Conservation (phyloP, 305 asterid species). For the Fraxinus ornus region DNA sequence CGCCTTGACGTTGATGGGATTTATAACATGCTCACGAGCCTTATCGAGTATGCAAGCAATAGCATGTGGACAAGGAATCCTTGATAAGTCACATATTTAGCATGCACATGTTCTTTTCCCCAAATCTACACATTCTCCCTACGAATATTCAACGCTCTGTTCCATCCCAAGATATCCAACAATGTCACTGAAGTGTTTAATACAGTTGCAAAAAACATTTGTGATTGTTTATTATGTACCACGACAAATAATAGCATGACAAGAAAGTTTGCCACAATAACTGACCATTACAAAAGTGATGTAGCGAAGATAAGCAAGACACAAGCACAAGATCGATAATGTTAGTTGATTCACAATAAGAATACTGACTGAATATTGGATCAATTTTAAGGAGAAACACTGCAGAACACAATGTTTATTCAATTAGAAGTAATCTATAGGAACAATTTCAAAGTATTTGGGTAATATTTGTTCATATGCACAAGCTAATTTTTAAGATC, state of each 20-base stretch:
- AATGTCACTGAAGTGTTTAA: background rate
- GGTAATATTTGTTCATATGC: no score
- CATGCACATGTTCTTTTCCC: background rate
- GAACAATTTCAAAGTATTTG: no score
- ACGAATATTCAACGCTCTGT: background rate
- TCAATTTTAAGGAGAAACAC: background rate
- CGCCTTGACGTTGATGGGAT: background rate
- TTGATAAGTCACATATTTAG: background rate
- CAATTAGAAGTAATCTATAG: no score
- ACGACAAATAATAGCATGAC: background rate
- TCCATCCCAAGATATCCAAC: background rate
- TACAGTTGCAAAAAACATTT: background rate
- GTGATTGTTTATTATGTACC: background rate
- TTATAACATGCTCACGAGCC: background rate
- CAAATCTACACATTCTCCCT: background rate
- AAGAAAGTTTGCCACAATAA: background rate
- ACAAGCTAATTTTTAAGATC: no score
- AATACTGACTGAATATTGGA: background rate
- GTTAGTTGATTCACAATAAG: background rate
- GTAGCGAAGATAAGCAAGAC: background rate
- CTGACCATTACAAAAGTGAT: background rate
- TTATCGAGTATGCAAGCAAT: background rate
- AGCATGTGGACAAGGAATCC: background rate
- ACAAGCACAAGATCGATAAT: background rate
- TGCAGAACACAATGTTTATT: background rate